Evolutionary conservation across 305 asterid genomes (phyloP), one percentile per base, ranked within the genome.

Genomic region (Fraxinus xanthoxyloides): DNA sequence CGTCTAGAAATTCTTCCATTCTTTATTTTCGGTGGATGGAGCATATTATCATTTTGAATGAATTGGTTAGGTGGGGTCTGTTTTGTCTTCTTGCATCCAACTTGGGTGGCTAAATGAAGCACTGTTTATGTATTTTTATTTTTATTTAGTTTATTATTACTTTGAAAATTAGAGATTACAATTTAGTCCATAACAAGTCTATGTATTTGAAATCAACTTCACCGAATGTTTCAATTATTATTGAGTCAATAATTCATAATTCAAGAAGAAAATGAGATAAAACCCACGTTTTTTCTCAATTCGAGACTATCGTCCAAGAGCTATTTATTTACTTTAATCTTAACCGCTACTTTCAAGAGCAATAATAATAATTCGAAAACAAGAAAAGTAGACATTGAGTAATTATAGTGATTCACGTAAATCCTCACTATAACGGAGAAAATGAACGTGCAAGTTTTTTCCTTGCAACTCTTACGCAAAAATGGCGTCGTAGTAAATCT

Each of bases 61-160:
- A 74, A 74, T 48, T 54, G 79, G 75, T 72, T 82, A 72, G 51
- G 85, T 82, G 85, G 85, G 79, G 69, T 59, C 72, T 54, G 1
- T 38, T 65, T 78, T 82, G 82, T 72, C 79, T 77, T 82, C 43
- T 77, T 82, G 79, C 82, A 51, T 77, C 51, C 75, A n/a, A 35
- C 8, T 9, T 34, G 75, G 67, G 75, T n/a, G 32, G 24, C 85
- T 30, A 0, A 65, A 1, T 5, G 12, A 74, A 63, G 24, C 72
- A 63, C 7, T 63, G 72, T 54, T 54, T n/a, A 5, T 6, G 9
- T 5, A 46, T 19, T 10, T 40, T 10, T 40, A 40, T 56, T 21
- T 24, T 26, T 26, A 24, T 3, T 24, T 63, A 21, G 28, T 23
- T 61, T 21, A n/a, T 59, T 23, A 7, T 61, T 19, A 7, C 15